Evolutionary conservation across 257 asterid genomes (phyloP), one percentile per base, ranked within the genome.

Genomic region (Penstemon davidsonii): DNA sequence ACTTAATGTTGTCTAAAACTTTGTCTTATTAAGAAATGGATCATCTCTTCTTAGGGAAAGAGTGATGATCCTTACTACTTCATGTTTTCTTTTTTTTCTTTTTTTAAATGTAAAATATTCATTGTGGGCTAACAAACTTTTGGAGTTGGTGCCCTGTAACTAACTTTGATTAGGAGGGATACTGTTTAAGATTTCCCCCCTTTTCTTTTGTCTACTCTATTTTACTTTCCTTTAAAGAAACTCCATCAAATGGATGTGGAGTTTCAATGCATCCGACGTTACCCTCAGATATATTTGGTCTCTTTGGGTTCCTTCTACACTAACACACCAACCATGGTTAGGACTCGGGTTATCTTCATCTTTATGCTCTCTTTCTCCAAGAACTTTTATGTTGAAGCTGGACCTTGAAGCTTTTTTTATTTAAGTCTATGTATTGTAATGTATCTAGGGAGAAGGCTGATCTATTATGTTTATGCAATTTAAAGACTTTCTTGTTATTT

Each of bases 241-340:
- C 82, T 86, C 85, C 85, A 79, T 68, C 58, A 82, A 69, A 72
- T 75, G 85, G 85, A 51, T 75, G 38, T 76, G 87, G 89, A 84
- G 86, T 69, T 84, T 73, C 70, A 75, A 53, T 82, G 89, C 83
- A 79, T 79, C 75, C 65, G 80, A 80, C 70, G 84, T 52, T 68
- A 76, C 81, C 85, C 84, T 68, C 33, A 50, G 85, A 78, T 83
- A 76, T 82, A 79, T 88, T 75, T 83, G 76, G 79, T 68, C 79
- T 80, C 83, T 83, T 38, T 56, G 85, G 87, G 86, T 83, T 73
- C 82, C 54, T 82, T 78, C 85, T 77, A 66, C 78, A 57, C 81
- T 70, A 66, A 81, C 78, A 25, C 78, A 83, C 81, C 87, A 81
- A 85, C 92, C 95, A 89, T 89, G 95, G 96, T 87, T 87, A 89